These are phyloP conservation scores for Lasiodiplodia citricola DNA, from an alignment of 2,329 filamentous ascomycete genomes.

Conservation along the genomic window DNA sequence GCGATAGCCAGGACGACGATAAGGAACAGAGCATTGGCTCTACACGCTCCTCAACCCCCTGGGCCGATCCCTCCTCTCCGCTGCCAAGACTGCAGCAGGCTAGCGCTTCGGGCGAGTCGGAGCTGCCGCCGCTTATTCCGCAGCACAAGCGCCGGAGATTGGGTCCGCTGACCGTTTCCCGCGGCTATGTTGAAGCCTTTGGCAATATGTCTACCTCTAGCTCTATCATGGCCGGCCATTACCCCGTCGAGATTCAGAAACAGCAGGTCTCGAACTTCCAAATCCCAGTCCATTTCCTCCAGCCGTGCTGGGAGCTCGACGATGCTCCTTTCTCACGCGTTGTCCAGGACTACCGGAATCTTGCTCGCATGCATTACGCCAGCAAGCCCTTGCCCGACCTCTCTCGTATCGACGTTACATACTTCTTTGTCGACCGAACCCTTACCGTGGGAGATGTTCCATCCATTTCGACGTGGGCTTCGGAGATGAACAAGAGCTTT, in stretches of 20 bases:
- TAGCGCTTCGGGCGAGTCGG: constrained; percentile 1
- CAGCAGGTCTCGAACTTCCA: constrained; percentile 25
- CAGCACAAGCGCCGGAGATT: not conserved
- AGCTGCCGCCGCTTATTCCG: not conserved
- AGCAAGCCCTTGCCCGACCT: not conserved
- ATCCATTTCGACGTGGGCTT: constrained; percentile 12
- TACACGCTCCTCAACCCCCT: constrained; percentile 6
- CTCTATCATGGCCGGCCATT: constrained; percentile 19
- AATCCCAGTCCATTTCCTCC: constrained; percentile 23
- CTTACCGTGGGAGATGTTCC: not conserved
- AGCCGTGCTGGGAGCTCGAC: constrained; percentile 20
- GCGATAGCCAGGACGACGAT: constrained; percentile 1
- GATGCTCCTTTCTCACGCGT: constrained; percentile 18
- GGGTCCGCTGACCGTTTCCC: constrained; percentile 6
- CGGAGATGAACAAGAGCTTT: constrained; percentile 25
- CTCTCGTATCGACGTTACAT: constrained; percentile 10
- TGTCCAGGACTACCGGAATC: constrained; percentile 15
- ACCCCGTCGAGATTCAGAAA: constrained; percentile 8
- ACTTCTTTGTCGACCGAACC: constrained; percentile 1
- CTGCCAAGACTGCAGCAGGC: constrained; percentile 10
- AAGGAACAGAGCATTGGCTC: constrained; percentile 3
- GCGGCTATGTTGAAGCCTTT: constrained; percentile 19
- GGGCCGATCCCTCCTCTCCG: not conserved
- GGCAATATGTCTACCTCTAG: constrained; percentile 22
- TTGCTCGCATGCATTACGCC: constrained; percentile 12